Evolutionary conservation across 1,139 yeast species (phyloP), one percentile per base, ranked within the genome.

Genomic region (Blastobotrys capitulatus): DNA sequence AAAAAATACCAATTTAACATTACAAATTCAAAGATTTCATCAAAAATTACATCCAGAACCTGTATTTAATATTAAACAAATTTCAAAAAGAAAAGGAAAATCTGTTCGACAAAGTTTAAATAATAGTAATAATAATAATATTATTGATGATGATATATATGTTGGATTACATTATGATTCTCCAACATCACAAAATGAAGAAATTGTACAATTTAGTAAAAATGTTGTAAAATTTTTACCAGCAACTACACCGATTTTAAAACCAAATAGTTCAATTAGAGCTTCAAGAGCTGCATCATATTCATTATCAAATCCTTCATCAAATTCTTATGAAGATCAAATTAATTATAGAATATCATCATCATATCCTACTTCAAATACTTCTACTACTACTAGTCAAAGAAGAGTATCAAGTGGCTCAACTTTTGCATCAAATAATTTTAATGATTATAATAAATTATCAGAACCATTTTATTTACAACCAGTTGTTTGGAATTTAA

Each of bases 21-120:
- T 57, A n/a, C 61, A 58, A 47, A 52, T 58, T 13, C 61, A 58
- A 46, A 50, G 55, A 29, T 37, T 54, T 20, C 53, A 54, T 38
- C 47, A 48, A 16, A 46, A 47, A 31, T 35, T 52, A 15, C 60
- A 57, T 32, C 54, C 59, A 2, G 58, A 55, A 39, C 56, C 61
- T 15, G 25, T 55, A 20, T 58, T 55, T 44, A 55, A 58, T 44
- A 49, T 58, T 20, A 46, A 42, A 15, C 42, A 47, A 46, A 15
- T 37, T 19, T 15, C 38, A 6, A 44, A 34, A 34, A 32, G 44
- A 27, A 43, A 42, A 36, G 36, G 43, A 49, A 18, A 43, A 40
- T 20, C n/a, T 9, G 29, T 19, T 31, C 29, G 44, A 38, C 26
- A 22, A 38, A 26, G n/a, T 20, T 29, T 39, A 16, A 46, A 32